Percentiles rank a stretch among this genome's conserved stretches.
phyloP scores from a whole-genome alignment of 2,329 filamentous ascomycete genomes.

The Thielaviopsis populi region DNA sequence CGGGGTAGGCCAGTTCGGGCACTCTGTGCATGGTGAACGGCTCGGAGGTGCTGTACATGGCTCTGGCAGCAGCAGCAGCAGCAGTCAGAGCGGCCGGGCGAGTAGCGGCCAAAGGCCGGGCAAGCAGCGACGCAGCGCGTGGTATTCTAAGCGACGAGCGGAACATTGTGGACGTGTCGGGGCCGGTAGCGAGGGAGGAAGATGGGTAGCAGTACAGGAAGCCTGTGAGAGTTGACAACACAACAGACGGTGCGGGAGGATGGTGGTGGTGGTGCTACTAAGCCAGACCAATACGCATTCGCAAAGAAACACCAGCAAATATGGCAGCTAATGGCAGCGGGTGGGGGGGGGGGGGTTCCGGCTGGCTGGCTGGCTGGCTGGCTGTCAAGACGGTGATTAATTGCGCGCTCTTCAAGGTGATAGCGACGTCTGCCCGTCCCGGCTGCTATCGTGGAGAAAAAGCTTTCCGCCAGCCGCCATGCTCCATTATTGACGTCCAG shows the following conservation, averaged over 20 bases:
- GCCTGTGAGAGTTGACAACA: not conserved
- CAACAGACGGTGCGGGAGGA: not conserved
- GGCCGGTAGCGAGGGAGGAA: not conserved
- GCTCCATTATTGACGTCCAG: not conserved
- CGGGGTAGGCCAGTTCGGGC: slow-evolving; percentile 32
- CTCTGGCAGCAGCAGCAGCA: slow-evolving; percentile 26
- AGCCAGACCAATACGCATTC: not conserved
- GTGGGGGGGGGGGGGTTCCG: no score
- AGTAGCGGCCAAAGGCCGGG: slow-evolving; percentile 20
- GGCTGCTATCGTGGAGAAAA: slow-evolving; percentile 12
- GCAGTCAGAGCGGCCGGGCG: slow-evolving; percentile 25
- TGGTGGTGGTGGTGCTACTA: not conserved
- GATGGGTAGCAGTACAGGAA: not conserved
- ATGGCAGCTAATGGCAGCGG: not conserved
- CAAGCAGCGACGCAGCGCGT: slow-evolving; percentile 25
- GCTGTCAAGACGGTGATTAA: not conserved
- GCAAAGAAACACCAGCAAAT: not conserved
- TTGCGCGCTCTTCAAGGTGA: not conserved
- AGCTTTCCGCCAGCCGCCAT: slow-evolving; percentile 14
- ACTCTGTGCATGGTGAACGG: slow-evolving; percentile 28
- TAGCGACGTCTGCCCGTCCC: slow-evolving; percentile 1
- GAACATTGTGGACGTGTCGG: slow-evolving; percentile 32
- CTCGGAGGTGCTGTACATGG: slow-evolving; percentile 32
- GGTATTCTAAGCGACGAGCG: slow-evolving; percentile 40
- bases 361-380: no score